Conservation (phyloP, 129 eudicot genomes). For the Flaveria brownii region DNA sequence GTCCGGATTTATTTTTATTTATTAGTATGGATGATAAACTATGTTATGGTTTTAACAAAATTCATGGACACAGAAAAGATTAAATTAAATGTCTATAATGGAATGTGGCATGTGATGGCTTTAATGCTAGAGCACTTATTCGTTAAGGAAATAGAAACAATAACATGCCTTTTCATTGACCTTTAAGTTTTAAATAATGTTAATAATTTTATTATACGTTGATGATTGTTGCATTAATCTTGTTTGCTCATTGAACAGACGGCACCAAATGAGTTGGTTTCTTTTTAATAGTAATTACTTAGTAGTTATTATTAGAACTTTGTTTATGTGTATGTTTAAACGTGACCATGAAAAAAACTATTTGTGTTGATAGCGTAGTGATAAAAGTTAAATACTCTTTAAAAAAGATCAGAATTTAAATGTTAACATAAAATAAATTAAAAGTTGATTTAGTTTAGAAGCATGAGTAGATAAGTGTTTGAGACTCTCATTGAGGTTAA, state of each 20-base stretch:
- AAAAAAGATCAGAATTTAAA: no score
- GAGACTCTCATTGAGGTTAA: no score
- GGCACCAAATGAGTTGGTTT: background rate
- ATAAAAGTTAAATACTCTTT: no score
- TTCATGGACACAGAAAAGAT: background rate
- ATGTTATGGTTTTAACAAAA: background rate
- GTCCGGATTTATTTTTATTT: no score
- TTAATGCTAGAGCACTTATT: background rate
- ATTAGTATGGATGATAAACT: no score
- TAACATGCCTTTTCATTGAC: slow-evolving; percentile 9
- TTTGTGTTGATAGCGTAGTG: no score
- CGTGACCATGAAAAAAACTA: no score
- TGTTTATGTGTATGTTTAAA: no score
- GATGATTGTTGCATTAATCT: background rate
- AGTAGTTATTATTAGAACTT: background rate
- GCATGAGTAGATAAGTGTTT: no score
- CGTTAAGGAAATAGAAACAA: background rate
- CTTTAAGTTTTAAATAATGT: background rate
- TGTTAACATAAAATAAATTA: no score
- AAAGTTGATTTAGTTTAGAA: no score
- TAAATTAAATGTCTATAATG: background rate
- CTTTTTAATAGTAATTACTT: background rate
- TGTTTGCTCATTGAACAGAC: background rate
- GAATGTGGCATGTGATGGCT: slow-evolving; percentile 4
- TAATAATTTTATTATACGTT: background rate